Evolutionary conservation across 108 stramenopile genomes (phyloP).

Genomic region (Pseudonitzschia pungens): DNA sequence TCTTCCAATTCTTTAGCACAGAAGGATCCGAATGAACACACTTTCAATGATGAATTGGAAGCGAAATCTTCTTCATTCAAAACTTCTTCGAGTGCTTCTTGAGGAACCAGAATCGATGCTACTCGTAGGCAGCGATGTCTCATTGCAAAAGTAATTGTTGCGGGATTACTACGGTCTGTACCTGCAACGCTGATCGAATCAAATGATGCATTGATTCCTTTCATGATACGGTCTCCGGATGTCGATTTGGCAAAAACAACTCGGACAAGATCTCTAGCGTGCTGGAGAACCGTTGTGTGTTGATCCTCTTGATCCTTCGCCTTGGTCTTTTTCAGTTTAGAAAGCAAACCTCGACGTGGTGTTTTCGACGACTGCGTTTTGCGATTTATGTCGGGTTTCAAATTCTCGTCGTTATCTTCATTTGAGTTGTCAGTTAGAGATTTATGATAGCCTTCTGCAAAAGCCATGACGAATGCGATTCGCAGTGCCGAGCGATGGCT

Average conservation of each 20-base stretch:
- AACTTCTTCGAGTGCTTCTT: slow-evolving; percentile 65
- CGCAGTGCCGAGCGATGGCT: slow-evolving; percentile 60
- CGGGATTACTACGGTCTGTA: slow-evolving; percentile 24
- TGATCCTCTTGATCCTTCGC: slow-evolving; percentile 29
- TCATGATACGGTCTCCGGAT: slow-evolving; percentile 35
- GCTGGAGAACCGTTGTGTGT: slow-evolving; percentile 44
- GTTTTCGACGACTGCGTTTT: slow-evolving; percentile 23
- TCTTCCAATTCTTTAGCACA: slow-evolving; percentile 86
- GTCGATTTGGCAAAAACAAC: slow-evolving; percentile 72
- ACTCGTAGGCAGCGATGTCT: slow-evolving; percentile 78
- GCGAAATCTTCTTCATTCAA: slow-evolving; percentile 52
- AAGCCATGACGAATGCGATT: slow-evolving; percentile 79
- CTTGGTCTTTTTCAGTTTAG: slow-evolving; percentile 29
- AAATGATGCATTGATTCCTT: slow-evolving; percentile 39
- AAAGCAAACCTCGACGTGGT: slow-evolving; percentile 32
- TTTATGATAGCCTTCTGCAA: slow-evolving; percentile 49
- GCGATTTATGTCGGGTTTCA: slow-evolving; percentile 14
- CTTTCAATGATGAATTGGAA: slow-evolving; percentile 35
- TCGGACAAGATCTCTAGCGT: slow-evolving; percentile 67
- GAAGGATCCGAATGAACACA: slow-evolving; percentile 71
- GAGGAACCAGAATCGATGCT: slow-evolving; percentile 78
- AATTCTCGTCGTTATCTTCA: slow-evolving; percentile 42
- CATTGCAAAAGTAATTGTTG: slow-evolving; percentile 79
- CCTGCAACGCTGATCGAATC: background rate
- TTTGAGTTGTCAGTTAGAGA: slow-evolving; percentile 23